phyloP scores from a whole-genome alignment of 805 yeast genomes.

The Yarrowia deformans region DNA sequence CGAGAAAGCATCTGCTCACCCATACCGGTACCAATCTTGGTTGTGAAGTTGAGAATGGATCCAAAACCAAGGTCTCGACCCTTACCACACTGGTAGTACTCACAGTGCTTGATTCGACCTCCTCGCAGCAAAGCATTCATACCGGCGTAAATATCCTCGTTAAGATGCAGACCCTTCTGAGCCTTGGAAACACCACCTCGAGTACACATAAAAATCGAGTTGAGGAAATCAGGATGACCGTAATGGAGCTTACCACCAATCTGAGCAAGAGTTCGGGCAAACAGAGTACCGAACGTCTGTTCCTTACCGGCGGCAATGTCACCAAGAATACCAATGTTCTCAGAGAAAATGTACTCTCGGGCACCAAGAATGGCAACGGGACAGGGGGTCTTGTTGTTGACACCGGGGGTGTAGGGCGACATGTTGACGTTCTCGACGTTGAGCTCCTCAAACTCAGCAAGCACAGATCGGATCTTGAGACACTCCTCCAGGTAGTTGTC shows the following conservation, averaged over 20 bases:
- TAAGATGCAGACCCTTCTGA: constrained; percentile 88
- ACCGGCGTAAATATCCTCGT: constrained; percentile 96
- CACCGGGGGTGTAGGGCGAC: constrained; percentile 68
- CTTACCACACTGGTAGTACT: constrained; percentile 95
- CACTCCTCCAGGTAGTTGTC: constrained; percentile 96
- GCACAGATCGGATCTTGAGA: constrained; percentile 81
- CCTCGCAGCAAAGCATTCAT: constrained; percentile 89
- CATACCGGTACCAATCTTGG: constrained; percentile 98
- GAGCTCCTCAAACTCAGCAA: constrained; percentile 90
- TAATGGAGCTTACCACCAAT: constrained; percentile 95
- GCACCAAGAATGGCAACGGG: constrained; percentile 96
- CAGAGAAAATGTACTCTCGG: constrained; percentile 92
- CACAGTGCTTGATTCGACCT: constrained; percentile 94
- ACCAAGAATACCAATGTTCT: constrained; percentile 89
- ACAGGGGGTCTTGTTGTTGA: constrained; percentile 50
- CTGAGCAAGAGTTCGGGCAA: constrained; percentile 90
- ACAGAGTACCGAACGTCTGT: constrained; percentile 94
- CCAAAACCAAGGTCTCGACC: constrained; percentile 96
- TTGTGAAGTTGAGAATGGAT: constrained; percentile 89
- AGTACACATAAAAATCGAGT: constrained; percentile 90
- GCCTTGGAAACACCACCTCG: constrained; percentile 97
- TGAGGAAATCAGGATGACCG: constrained; percentile 95
- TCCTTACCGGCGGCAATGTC: constrained; percentile 98
- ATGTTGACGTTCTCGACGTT: constrained; percentile 56
- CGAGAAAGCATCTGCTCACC: constrained; percentile 94